Evolutionary conservation across 768 basidiomycete species (phyloP).

Genomic region (Epithele typhae): DNA sequence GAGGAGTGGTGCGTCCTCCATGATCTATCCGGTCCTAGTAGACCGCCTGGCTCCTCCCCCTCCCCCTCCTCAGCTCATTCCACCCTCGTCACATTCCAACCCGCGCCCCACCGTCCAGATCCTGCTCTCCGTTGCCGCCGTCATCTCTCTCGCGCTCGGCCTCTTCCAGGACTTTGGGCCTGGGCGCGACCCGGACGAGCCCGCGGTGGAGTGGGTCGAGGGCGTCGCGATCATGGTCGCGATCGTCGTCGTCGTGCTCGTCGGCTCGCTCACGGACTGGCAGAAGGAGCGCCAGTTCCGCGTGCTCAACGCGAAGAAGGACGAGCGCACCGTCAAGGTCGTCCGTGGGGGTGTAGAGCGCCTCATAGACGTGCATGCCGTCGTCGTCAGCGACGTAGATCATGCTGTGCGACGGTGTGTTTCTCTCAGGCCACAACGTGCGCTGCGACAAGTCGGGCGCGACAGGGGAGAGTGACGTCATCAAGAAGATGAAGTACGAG

Average conservation of each 20-base stretch:
- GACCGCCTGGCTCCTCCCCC: too few relatives aligned
- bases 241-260: conserved; percentile 72
- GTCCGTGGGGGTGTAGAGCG: conserved; percentile 23
- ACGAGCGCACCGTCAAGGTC: conserved; percentile 87
- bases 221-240: conserved; percentile 81
- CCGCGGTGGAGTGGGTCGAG: conserved; percentile 97
- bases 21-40: too few relatives aligned
- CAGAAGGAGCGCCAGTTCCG: conserved; percentile 98
- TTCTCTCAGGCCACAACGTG: conserved; percentile 87
- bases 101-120: too few relatives aligned
- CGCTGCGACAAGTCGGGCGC: conserved; percentile 95
- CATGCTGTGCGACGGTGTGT: conserved; percentile 93
- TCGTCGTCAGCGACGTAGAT: conserved; percentile 96
- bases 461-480: conserved; percentile 94
- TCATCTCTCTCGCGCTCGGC: conserved; percentile 91
- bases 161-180: conserved; percentile 91
- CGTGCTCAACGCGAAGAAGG: conserved; percentile 88
- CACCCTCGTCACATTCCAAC: too few relatives aligned
- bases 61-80: too few relatives aligned
- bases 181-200: conserved; percentile 48
- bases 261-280: conserved; percentile 96
- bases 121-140: conserved; percentile 88
- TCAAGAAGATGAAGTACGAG: conserved; percentile 78
- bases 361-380: conserved; percentile 49
- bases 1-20: conserved; percentile 34